Evolutionary conservation across 23 red algal genomes (phyloP).

Genomic region (Gracilariopsis chorda): DNA sequence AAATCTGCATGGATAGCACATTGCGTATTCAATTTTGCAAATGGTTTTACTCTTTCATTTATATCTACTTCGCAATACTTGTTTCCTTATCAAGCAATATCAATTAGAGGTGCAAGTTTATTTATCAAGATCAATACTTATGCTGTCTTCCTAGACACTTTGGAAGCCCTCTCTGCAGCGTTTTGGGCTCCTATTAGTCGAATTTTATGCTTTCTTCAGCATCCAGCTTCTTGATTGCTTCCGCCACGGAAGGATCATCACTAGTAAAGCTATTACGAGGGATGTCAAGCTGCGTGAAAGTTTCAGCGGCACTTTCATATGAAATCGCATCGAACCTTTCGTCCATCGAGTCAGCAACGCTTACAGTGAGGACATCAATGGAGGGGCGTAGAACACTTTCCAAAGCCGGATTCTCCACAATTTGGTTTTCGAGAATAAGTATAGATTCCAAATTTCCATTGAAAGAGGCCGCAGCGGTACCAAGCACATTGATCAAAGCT

Average conservation of each 20-base stretch:
- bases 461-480: neutral
- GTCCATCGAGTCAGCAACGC: neutral
- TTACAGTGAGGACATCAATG: neutral
- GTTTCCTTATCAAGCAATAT: too few relatives aligned
- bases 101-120: too few relatives aligned
- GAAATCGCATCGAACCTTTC: neutral
- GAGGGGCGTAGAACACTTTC: neutral
- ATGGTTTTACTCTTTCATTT: too few relatives aligned
- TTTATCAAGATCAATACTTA: too few relatives aligned
- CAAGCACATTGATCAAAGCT: neutral
- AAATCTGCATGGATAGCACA: too few relatives aligned
- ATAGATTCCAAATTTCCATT: neutral
- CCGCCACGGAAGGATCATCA: neutral
- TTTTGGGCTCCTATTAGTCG: too few relatives aligned
- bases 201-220: neutral
- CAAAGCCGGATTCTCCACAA: neutral
- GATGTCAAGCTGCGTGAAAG: neutral
- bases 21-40: too few relatives aligned
- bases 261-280: neutral
- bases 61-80: too few relatives aligned
- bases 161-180: too few relatives aligned
- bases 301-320: neutral
- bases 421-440: neutral
- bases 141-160: too few relatives aligned
- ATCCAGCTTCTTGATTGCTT: neutral